Conservation (phyloP, 371 early-diverging fungal species). For the Lichtheimia ornata region DNA sequence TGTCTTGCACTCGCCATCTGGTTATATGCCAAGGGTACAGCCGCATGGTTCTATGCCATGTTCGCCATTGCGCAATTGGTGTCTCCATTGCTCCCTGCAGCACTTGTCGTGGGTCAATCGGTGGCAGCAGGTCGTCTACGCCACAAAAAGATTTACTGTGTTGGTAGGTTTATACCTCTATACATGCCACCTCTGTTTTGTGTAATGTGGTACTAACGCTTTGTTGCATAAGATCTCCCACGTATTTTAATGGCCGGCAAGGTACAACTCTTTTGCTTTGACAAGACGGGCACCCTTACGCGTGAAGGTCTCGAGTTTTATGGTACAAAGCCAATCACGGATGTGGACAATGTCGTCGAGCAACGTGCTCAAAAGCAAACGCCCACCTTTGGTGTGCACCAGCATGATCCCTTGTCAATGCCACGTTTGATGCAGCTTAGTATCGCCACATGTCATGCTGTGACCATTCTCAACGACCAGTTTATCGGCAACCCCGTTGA, state of each 20-base stretch:
- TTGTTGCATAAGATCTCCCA: conserved; percentile 51
- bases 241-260: conserved; percentile 92
- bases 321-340: conserved; percentile 40
- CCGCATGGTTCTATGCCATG: conserved; percentile 66
- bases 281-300: conserved; percentile 68
- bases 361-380: conserved; percentile 14
- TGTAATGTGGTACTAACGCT: too few relatives aligned
- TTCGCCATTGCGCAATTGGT: conserved; percentile 76
- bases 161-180: conserved; percentile 13
- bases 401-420: conserved; percentile 32
- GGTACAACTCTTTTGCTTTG: conserved; percentile 91
- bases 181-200: too few relatives aligned
- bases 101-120: conserved; percentile 73
- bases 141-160: conserved; percentile 68
- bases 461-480: conserved; percentile 68
- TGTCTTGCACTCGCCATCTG: conserved; percentile 56
- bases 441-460: conserved; percentile 82
- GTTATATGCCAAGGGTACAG: conserved; percentile 44
- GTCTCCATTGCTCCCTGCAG: conserved; percentile 65
- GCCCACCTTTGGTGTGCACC: conserved; percentile 30
- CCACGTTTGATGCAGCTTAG: conserved; percentile 59
- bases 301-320: conserved; percentile 66
- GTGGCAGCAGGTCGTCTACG: conserved; percentile 75
- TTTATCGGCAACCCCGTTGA: conserved; percentile 93
- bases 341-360: conserved; percentile 32